A percentile compares a stretch with the other conserved stretches of the same genome.
Conservation (phyloP, 2,329 filamentous ascomycete species). For the Gnomoniopsis sp. region DNA sequence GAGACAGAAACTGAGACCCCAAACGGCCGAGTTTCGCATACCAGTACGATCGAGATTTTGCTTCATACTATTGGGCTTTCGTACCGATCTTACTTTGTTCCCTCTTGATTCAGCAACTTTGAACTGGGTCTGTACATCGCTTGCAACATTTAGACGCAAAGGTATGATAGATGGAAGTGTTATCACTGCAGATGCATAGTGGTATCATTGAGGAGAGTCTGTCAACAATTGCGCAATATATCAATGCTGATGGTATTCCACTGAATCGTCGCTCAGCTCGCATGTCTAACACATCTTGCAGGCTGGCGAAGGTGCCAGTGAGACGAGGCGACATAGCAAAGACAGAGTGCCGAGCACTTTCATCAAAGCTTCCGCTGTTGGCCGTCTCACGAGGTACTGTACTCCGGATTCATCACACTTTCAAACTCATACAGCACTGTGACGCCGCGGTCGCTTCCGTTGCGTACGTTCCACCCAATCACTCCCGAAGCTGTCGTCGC, state of each 20-base stretch:
- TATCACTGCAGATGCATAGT: neutral
- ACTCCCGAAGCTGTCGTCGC: neutral
- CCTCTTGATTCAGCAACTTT: neutral
- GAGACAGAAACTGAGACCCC: conserved; percentile 8
- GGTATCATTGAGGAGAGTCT: neutral
- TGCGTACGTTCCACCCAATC: conserved; percentile 8
- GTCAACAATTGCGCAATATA: neutral
- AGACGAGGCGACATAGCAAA: neutral
- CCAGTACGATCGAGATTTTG: neutral
- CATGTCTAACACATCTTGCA: conserved; percentile 14
- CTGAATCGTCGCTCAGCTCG: neutral
- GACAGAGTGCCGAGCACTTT: neutral
- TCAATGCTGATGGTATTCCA: neutral
- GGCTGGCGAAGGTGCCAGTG: neutral
- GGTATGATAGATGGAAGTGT: no score
- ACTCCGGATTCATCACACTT: neutral
- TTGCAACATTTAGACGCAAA: no score
- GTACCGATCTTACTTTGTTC: neutral
- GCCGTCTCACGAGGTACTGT: neutral
- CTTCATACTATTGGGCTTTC: neutral
- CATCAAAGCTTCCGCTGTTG: neutral
- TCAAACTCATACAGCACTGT: neutral
- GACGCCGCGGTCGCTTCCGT: conserved; percentile 12
- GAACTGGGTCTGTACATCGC: no score
- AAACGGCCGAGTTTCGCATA: conserved; percentile 9